phyloP scores from a whole-genome alignment of 1,139 yeast genomes.

The Lodderomyces elongisporus region DNA sequence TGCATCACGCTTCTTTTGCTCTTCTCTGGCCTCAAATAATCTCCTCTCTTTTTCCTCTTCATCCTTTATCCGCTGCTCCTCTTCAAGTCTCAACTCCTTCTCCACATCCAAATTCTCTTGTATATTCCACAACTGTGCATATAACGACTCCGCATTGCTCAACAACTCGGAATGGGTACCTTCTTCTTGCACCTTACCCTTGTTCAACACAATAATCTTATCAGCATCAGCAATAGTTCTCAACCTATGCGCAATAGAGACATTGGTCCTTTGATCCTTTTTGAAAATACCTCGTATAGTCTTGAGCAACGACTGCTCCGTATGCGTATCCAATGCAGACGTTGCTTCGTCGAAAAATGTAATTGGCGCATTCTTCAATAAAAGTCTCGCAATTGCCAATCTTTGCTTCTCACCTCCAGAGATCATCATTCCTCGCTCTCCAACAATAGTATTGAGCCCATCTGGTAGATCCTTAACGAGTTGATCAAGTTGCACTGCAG shows the following conservation, averaged over 20 bases:
- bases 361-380: slow-evolving; percentile 80
- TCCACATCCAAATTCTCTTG: slow-evolving; percentile 74
- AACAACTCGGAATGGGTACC: slow-evolving; percentile 72
- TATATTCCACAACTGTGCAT: slow-evolving; percentile 81
- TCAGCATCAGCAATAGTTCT: slow-evolving; percentile 94
- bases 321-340: slow-evolving; percentile 92
- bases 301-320: slow-evolving; percentile 77
- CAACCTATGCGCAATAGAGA: slow-evolving; percentile 89
- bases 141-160: slow-evolving; percentile 51
- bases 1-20: background rate
- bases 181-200: slow-evolving; percentile 80
- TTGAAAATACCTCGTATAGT: slow-evolving; percentile 64
- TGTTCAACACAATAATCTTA: slow-evolving; percentile 79
- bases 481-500: slow-evolving; percentile 62
- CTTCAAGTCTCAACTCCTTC: slow-evolving; percentile 13
- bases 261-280: slow-evolving; percentile 61
- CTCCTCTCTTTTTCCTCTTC: slow-evolving; percentile 3
- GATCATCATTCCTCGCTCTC: slow-evolving; percentile 97
- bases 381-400: slow-evolving; percentile 83
- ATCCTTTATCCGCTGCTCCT: slow-evolving; percentile 5
- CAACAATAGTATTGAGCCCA: slow-evolving; percentile 84
- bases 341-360: slow-evolving; percentile 97
- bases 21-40: slow-evolving; percentile 1
- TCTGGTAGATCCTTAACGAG: slow-evolving; percentile 73
- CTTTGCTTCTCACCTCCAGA: slow-evolving; percentile 98